Evolutionary conservation across 2,329 filamentous ascomycete genomes (phyloP), one percentile per base, ranked within the genome.

Genomic region (Trichoderma atrobrunneum): DNA sequence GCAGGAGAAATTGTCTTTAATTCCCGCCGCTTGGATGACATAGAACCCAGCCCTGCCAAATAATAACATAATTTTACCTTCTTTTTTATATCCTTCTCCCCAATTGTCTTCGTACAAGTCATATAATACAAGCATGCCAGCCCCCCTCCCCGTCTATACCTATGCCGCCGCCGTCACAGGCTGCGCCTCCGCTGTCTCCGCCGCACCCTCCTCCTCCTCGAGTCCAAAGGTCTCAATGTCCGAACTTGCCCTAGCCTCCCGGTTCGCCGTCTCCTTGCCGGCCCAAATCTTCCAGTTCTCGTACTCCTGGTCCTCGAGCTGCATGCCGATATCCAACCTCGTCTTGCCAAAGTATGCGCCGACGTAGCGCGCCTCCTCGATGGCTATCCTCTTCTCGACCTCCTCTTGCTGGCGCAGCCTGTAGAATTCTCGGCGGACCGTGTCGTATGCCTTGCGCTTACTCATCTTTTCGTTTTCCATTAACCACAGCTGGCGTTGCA

Each of bases 391-490:
- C 76, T 89, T 87, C 83, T 95, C 90, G 62, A 97, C 88, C 75
- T 98, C 94, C 77, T 97, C 91, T 73, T 90, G 86, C 77, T 97
- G 92, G 72, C 96, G 92, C 74, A 95, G 83, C 60, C 87, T 85
- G 84, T 99, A 99, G 83, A 98, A 97, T 81, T 99, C 95, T 75
- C 91, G 91, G 73, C 96, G 92, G 8, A 93, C 94, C 70, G 86
- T 84, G 82, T 98, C 95, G 84, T 99, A 99, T 36, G 96, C 94
- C 76, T 88, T 81, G 54, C 87, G 85, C 79, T 88, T 88, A 64
- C 85, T 87, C 79, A 93, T 87, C 67, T 85, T 84, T 10, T 86
- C 78, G 74, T 89, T 89, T 69, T 92, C 82, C 85, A 97, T 93
- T 73, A 98, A 87, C 88, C 91, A 97, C 72, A 96, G 80, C 80